phyloP scores from a whole-genome alignment of 495 filamentous ascomycete genomes.

The Lophium mytilinum region DNA sequence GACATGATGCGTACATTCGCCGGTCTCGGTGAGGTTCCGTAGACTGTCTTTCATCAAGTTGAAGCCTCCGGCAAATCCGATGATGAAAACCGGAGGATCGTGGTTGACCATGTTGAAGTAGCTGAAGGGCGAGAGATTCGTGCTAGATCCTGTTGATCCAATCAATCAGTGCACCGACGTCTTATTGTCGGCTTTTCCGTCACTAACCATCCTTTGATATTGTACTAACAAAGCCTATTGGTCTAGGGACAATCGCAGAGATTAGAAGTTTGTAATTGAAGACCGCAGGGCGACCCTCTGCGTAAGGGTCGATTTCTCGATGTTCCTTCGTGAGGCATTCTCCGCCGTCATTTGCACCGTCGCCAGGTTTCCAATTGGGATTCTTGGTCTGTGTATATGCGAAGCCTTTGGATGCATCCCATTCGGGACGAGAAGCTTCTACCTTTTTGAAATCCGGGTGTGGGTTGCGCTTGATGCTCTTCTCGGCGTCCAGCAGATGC shows the following conservation, averaged over 20 bases:
- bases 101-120: constrained; percentile 79
- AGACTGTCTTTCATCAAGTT: constrained; percentile 65
- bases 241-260: constrained; percentile 75
- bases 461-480: constrained; percentile 50
- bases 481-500: constrained; percentile 35
- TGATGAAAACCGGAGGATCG: constrained; percentile 82
- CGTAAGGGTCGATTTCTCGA: constrained; percentile 76
- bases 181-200: background rate
- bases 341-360: constrained; percentile 59
- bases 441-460: constrained; percentile 71
- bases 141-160: constrained; percentile 12
- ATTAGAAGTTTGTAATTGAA: constrained; percentile 94
- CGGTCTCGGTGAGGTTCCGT: constrained; percentile 58
- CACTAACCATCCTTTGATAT: constrained; percentile 46
- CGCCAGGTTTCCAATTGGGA: constrained; percentile 70
- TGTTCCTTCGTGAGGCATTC: constrained; percentile 52
- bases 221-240: constrained; percentile 60
- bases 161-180: background rate
- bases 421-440: constrained; percentile 66
- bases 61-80: constrained; percentile 54
- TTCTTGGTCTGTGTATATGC: constrained; percentile 60
- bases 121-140: constrained; percentile 80
- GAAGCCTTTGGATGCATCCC: constrained; percentile 40
- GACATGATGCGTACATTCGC: constrained; percentile 45
- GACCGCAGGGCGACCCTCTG: constrained; percentile 52